A percentile compares a stretch with the other conserved stretches of the same genome.
Conservation (phyloP, 2,329 filamentous ascomycete genomes). For the Zalaria sp. region DNA sequence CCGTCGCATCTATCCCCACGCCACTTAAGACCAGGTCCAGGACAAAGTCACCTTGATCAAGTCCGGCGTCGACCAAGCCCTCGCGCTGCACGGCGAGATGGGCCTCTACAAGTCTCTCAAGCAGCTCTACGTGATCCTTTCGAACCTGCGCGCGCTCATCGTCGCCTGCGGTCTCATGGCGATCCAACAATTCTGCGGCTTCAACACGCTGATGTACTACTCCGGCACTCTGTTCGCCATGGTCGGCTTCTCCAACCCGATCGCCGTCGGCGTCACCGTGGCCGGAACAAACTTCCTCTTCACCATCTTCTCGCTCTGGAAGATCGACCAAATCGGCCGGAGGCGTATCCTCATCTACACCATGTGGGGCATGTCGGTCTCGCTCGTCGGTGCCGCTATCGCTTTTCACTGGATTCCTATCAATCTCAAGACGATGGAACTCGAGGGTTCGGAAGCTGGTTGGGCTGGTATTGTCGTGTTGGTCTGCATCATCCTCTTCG, state of each 20-base stretch:
- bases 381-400: slow-evolving; percentile 54
- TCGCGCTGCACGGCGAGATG: slow-evolving; percentile 25
- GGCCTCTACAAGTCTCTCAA: slow-evolving; percentile 22
- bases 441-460: slow-evolving; percentile 15
- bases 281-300: slow-evolving; percentile 72
- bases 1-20: slow-evolving; percentile 27
- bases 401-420: slow-evolving; percentile 53
- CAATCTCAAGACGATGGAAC: slow-evolving; percentile 7
- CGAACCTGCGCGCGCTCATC: slow-evolving; percentile 22
- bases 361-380: slow-evolving; percentile 61
- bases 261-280: slow-evolving; percentile 63
- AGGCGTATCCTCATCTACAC: slow-evolving; percentile 62
- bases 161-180: slow-evolving; percentile 22
- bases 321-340: slow-evolving; percentile 68
- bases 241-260: slow-evolving; percentile 64
- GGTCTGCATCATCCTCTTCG: slow-evolving; percentile 30
- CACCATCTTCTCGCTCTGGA: slow-evolving; percentile 54
- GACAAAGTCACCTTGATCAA: slow-evolving; percentile 31
- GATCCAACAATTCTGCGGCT: slow-evolving; percentile 25
- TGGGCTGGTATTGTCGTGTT: slow-evolving; percentile 25
- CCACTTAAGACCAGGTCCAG: slow-evolving; percentile 27
- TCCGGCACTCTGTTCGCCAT: slow-evolving; percentile 33
- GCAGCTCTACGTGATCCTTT: slow-evolving; percentile 10
- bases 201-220: slow-evolving; percentile 80
- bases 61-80: slow-evolving; percentile 23